Evolutionary conservation across 768 basidiomycete species (phyloP).

Genomic region (Pisolithus microcarpus): DNA sequence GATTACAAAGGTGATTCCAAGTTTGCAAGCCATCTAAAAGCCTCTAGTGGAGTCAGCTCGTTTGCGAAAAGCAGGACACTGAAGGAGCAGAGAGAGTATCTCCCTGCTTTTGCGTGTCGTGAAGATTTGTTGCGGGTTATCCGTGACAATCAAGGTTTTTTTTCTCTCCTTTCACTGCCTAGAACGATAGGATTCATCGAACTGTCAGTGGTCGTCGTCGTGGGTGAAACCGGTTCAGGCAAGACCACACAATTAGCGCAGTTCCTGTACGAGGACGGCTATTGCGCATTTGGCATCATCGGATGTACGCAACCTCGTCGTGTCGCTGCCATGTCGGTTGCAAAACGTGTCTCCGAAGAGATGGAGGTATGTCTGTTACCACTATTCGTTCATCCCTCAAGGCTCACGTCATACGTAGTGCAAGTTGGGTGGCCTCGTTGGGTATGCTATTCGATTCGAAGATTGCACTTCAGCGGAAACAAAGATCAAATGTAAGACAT

Average conservation of each 20-base stretch:
- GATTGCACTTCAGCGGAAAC: constrained; percentile 93
- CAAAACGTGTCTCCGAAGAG: constrained; percentile 99
- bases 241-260: constrained; percentile 97
- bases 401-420: constrained; percentile 40
- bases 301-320: constrained; percentile 98
- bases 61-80: constrained; percentile 79
- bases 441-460: constrained; percentile 98
- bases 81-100: constrained; percentile 92
- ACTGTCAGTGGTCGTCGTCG: constrained; percentile 75
- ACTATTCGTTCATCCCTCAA: not conserved
- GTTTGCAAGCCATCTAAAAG: constrained; percentile 91
- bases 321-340: constrained; percentile 99
- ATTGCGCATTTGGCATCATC: constrained; percentile 80
- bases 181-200: not conserved
- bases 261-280: constrained; percentile 96
- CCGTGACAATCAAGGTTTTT: constrained; percentile 89
- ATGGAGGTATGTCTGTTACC: constrained; percentile 68
- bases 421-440: constrained; percentile 84
- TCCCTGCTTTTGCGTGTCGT: constrained; percentile 95
- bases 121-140: constrained; percentile 85
- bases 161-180: not conserved
- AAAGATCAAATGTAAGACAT: constrained; percentile 81
- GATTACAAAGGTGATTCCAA: constrained; percentile 92
- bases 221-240: constrained; percentile 99
- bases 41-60: constrained; percentile 64